Conservation (phyloP, 2,329 filamentous ascomycete genomes). For the Fusarium liriodendri region DNA sequence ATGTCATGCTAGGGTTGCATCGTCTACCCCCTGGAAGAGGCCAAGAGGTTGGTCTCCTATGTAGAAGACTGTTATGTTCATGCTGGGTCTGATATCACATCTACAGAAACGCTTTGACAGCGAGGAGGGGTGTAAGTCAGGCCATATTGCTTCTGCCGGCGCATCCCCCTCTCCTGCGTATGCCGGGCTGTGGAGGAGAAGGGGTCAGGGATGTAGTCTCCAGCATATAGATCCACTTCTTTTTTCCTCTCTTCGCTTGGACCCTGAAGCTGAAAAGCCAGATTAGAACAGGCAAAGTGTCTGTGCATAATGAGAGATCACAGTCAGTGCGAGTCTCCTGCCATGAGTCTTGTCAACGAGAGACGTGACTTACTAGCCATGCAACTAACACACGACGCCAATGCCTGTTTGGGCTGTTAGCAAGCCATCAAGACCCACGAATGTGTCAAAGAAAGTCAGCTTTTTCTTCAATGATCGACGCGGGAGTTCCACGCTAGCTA, state of each 20-base stretch:
- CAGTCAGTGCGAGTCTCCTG: neutral
- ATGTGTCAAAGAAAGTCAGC: conserved; percentile 1
- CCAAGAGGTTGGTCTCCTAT: neutral
- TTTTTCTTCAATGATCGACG: neutral
- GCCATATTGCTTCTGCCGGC: neutral
- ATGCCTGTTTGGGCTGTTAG: neutral
- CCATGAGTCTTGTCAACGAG: neutral
- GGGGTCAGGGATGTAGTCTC: neutral
- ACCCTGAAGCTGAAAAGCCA: neutral
- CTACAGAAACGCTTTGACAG: neutral
- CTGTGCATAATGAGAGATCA: neutral
- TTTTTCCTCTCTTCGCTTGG: neutral
- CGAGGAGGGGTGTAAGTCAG: conserved; percentile 1
- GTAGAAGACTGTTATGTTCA: conserved; percentile 1
- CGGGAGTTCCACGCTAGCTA: conserved; percentile 1
- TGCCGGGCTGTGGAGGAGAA: conserved; percentile 1
- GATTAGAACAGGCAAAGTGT: neutral
- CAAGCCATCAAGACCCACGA: neutral
- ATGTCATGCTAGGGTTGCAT: conserved; percentile 15
- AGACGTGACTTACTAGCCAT: neutral
- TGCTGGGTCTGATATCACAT: conserved; percentile 8
- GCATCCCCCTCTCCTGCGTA: neutral
- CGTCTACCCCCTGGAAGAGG: conserved; percentile 8
- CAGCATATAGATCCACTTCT: neutral
- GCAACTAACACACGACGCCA: neutral